phyloP scores from a whole-genome alignment of 257 asterid genomes.

The Perilla frutescens region DNA sequence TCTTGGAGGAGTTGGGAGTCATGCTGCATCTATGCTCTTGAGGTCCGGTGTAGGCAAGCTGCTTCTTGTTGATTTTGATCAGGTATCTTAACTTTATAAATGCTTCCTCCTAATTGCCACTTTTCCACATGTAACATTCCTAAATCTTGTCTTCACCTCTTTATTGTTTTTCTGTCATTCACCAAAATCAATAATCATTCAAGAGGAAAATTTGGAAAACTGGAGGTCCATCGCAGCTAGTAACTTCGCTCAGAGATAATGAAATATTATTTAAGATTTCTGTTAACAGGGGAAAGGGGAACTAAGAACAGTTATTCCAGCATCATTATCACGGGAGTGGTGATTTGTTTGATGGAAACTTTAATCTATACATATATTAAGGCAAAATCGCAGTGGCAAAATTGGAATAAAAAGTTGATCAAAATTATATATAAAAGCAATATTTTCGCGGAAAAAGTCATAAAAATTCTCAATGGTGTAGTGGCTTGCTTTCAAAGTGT shows the following conservation, averaged over 20 bases:
- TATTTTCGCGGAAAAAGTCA: too few species aligned
- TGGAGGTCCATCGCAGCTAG: background rate
- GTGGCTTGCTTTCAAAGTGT: too few species aligned
- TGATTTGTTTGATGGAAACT: background rate
- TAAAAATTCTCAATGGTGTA: too few species aligned
- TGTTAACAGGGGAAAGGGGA: slow-evolving; percentile 20
- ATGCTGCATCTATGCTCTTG: slow-evolving; percentile 98
- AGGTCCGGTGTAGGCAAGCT: slow-evolving; percentile 93
- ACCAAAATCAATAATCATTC: slow-evolving; percentile 4
- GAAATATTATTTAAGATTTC: background rate
- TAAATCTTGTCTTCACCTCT: slow-evolving; percentile 15
- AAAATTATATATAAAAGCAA: too few species aligned
- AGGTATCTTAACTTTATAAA: slow-evolving; percentile 51
- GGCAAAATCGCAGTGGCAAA: too few species aligned
- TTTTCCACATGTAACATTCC: background rate
- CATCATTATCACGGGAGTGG: background rate
- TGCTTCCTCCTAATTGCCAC: slow-evolving; percentile 15
- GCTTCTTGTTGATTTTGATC: slow-evolving; percentile 95
- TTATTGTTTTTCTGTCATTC: slow-evolving; percentile 1
- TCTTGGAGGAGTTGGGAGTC: slow-evolving; percentile 99
- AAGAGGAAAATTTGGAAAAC: slow-evolving; percentile 5
- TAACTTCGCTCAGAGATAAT: slow-evolving; percentile 7
- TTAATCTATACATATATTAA: background rate
- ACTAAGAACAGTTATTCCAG: background rate
- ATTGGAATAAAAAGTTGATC: too few species aligned